These are phyloP conservation scores for Dendrocalamus sinicus DNA, from an alignment of 176 grass and related monocot species.

Conservation along the genomic window DNA sequence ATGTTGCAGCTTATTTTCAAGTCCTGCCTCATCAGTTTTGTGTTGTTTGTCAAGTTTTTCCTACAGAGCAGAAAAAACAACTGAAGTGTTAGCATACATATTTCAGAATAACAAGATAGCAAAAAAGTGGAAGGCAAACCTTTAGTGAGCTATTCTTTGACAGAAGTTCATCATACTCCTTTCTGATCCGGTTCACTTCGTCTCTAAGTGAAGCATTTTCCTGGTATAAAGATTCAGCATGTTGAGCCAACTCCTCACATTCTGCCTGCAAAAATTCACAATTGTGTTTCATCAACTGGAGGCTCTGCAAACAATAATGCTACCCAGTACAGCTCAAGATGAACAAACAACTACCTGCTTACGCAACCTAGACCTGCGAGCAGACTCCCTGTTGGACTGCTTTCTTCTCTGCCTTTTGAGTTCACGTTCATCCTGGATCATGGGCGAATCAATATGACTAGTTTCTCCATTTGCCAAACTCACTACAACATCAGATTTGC, in stretches of 20 bases:
- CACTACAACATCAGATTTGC: slow-evolving; percentile 15
- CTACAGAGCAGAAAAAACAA: slow-evolving; percentile 53
- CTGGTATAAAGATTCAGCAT: slow-evolving; percentile 84
- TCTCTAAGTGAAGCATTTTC: slow-evolving; percentile 94
- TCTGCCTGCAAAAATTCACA: slow-evolving; percentile 75
- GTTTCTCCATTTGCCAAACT: slow-evolving; percentile 23
- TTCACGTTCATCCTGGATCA: slow-evolving; percentile 89
- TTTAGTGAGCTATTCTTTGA: slow-evolving; percentile 81
- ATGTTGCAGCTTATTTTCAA: slow-evolving; percentile 60
- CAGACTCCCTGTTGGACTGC: slow-evolving; percentile 97
- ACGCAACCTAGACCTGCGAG: slow-evolving; percentile 95
- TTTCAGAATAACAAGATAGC: slow-evolving; percentile 28
- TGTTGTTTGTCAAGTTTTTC: slow-evolving; percentile 71
- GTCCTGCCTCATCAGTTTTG: slow-evolving; percentile 64
- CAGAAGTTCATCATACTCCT: slow-evolving; percentile 82
- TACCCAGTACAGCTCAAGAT: neutral
- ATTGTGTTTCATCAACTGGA: slow-evolving; percentile 28
- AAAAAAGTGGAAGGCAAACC: slow-evolving; percentile 49
- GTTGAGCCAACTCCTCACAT: slow-evolving; percentile 91
- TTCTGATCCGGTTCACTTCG: slow-evolving; percentile 83
- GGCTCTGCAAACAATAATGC: slow-evolving; percentile 8
- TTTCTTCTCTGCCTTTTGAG: slow-evolving; percentile 97
- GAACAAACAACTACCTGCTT: slow-evolving; percentile 75
- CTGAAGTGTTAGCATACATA: slow-evolving; percentile 18
- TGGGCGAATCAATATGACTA: slow-evolving; percentile 36